Evolutionary conservation across 1,284 basidiomycete species (phyloP), one percentile per base, ranked within the genome.

Genomic region (Amylostereum areolatum): DNA sequence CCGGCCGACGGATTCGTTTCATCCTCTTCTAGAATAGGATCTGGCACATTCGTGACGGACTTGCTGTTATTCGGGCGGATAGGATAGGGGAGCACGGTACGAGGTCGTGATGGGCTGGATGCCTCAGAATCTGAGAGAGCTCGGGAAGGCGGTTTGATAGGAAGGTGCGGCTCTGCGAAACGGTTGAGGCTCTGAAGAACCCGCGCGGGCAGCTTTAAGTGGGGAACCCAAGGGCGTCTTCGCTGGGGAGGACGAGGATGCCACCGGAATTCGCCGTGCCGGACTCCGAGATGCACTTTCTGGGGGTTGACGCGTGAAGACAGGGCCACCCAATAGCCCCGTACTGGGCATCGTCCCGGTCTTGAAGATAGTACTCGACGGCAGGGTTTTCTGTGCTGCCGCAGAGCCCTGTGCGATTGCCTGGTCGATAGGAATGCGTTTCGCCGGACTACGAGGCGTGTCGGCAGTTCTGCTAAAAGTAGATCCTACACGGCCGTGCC

Each of bases 371-470:
- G 31, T 35, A 12, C 44, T 30, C 9, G 42, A 28, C 27, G 32
- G 42, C n/a, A n/a, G 24, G 5, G 24, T 51, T 33, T 60, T 56
- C 31, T 57, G 55, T 12, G 66, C 62, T n/a, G 61, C 54, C 31
- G 32, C 33, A 50, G 57, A 34, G 49, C 52, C 35, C 49, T 47
- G 10, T 41, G 49, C 32, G 43, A 56, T 39, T 11, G 57, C 59
- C 31, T 71, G 68, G 7, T 59, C 49, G 42, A 75, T 55, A 2
- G 71, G 68, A 18, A 84, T 66, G 39, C 83, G 75, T 53, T 77
- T 75, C 8, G 83, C 81, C 32, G 83, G 85, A 48, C 73, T 80
- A 33, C 77, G 69, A 58, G 57, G 63, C 53, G 54, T 74, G 54
- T 62, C 67, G 47, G 18, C 18, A 18, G 18, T 18, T 18, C 18